Conservation (phyloP, 1,139 yeast genomes). For the Hyphopichia burtonii region DNA sequence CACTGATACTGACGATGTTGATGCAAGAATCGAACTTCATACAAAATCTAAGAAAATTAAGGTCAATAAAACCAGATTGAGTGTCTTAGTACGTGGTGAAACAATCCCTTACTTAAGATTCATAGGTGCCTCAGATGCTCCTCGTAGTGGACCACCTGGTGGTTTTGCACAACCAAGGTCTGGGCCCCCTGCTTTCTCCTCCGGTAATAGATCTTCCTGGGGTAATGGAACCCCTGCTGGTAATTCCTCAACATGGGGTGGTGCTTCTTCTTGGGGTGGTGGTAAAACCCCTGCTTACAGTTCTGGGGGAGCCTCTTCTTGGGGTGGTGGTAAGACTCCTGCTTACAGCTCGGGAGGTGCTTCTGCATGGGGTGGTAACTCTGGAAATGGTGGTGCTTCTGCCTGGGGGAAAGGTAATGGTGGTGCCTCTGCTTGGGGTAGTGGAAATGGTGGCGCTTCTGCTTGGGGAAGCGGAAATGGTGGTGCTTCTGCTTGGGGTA, state of each 20-base stretch:
- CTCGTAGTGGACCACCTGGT: constrained; percentile 4
- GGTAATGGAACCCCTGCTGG: constrained; percentile 30
- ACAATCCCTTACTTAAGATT: constrained; percentile 81
- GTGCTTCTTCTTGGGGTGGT: constrained; percentile 28
- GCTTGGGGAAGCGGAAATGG: constrained; percentile 37
- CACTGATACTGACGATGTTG: constrained; percentile 87
- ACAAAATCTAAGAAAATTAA: constrained; percentile 87
- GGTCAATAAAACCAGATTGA: constrained; percentile 73
- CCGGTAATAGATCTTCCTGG: constrained; percentile 42
- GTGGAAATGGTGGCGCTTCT: constrained; percentile 40
- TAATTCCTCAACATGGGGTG: constrained; percentile 29
- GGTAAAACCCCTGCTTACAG: constrained; percentile 12
- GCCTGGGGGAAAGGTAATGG: constrained; percentile 28
- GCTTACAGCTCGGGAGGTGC: constrained; percentile 19
- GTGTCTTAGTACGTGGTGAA: constrained; percentile 65
- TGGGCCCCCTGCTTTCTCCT: constrained; percentile 44
- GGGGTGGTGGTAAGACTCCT: constrained; percentile 28
- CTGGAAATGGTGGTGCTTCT: constrained; percentile 16
- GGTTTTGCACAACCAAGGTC: constrained; percentile 24
- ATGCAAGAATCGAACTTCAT: constrained; percentile 90
- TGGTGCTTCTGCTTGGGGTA: constrained; percentile 40
- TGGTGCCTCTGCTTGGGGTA: constrained; percentile 38
- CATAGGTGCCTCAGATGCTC: constrained; percentile 48
- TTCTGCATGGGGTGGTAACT: constrained; percentile 21
- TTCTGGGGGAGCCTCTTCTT: constrained; percentile 33